These are phyloP conservation scores for Magnolia kwangsiensis DNA, from an alignment of 164 flowering plant species.

Conservation along the genomic window DNA sequence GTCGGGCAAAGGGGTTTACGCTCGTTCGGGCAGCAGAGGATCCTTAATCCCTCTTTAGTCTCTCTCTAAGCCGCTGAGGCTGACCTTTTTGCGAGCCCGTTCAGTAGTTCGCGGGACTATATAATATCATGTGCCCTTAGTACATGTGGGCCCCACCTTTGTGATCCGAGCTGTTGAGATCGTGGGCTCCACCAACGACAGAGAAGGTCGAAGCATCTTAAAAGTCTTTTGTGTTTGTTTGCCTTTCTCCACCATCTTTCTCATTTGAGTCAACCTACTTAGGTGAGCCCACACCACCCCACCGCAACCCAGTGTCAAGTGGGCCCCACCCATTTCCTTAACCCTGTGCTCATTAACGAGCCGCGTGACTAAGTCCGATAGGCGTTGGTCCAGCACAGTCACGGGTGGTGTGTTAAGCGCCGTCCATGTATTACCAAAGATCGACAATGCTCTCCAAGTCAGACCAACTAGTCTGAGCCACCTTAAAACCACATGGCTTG, in stretches of 20 bases:
- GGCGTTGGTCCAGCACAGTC: no score
- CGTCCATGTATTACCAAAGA: no score
- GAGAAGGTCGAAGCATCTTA: not conserved
- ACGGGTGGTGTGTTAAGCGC: no score
- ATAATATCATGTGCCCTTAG: not conserved
- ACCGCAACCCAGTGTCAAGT: not conserved
- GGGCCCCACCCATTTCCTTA: not conserved
- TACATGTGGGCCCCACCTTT: not conserved
- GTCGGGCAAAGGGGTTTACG: slow-evolving; percentile 17
- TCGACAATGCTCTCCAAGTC: no score
- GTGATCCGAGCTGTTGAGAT: not conserved
- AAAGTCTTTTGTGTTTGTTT: not conserved
- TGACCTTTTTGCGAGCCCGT: not conserved
- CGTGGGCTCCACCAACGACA: not conserved
- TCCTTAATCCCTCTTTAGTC: not conserved
- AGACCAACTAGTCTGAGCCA: no score
- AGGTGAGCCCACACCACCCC: not conserved
- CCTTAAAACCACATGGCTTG: no score
- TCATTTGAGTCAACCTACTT: not conserved
- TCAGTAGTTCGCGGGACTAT: not conserved
- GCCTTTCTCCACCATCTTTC: not conserved
- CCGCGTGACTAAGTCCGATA: not conserved
- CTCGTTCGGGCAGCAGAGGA: not conserved
- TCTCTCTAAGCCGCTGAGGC: not conserved
- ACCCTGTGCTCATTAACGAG: not conserved